These are phyloP conservation scores for Cryomyces antarcticus DNA, from an alignment of 495 filamentous ascomycete genomes.

Conservation along the genomic window DNA sequence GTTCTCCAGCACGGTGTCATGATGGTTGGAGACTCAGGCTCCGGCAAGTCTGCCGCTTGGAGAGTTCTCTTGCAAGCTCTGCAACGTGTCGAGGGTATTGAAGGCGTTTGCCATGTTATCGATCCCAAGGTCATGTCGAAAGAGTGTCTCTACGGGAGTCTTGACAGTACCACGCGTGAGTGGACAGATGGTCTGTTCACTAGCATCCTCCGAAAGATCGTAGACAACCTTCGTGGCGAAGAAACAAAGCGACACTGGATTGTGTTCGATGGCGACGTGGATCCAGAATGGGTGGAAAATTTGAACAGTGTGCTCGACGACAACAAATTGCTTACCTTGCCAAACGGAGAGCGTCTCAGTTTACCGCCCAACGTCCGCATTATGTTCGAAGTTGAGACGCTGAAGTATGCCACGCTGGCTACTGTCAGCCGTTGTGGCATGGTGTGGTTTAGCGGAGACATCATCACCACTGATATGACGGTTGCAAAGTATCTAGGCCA, in stretches of 20 bases:
- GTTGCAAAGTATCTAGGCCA: conserved; percentile 73
- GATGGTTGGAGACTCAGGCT: conserved; percentile 95
- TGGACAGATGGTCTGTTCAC: conserved; percentile 99
- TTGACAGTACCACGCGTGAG: conserved; percentile 91
- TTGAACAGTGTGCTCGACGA: conserved; percentile 98
- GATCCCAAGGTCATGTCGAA: conserved; percentile 99
- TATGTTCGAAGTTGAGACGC: conserved; percentile 98
- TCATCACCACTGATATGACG: conserved; percentile 82
- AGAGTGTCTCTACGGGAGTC: conserved; percentile 80
- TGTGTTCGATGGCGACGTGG: conserved; percentile 95
- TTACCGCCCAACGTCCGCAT: conserved; percentile 88
- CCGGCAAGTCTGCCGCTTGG: conserved; percentile 91
- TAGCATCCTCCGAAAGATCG: conserved; percentile 90
- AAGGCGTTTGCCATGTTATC: conserved; percentile 92
- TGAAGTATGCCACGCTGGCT: conserved; percentile 91
- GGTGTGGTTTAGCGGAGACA: conserved; percentile 99
- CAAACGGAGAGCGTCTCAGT: conserved; percentile 92
- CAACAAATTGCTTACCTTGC: conserved; percentile 90
- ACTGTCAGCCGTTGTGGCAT: conserved; percentile 98
- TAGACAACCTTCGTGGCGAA: conserved; percentile 95
- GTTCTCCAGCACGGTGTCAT: conserved; percentile 96
- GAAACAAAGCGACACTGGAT: conserved; percentile 97
- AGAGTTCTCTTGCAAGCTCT: conserved; percentile 82
- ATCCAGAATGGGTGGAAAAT: conserved; percentile 99
- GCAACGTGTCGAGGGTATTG: conserved; percentile 71